Evolutionary conservation across 2,329 filamentous ascomycete species (phyloP).

Genomic region (Corinectria fuckeliana): DNA sequence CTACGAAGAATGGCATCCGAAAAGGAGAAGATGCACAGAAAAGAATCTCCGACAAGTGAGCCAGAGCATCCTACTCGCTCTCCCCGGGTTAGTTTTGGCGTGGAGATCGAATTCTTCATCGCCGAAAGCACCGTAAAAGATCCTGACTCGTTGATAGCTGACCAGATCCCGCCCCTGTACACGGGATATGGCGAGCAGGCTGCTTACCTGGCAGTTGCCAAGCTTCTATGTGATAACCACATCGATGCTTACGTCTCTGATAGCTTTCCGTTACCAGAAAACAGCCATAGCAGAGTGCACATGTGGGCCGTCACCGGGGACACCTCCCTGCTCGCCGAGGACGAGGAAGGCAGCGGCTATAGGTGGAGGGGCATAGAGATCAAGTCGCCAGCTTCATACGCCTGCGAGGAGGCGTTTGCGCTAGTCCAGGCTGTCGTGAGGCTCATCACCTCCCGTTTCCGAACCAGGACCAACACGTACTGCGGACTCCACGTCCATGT

Average conservation of each 20-base stretch:
- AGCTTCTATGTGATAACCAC: not conserved
- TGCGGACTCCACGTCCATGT: conserved; percentile 49
- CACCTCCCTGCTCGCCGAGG: not conserved
- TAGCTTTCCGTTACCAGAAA: not conserved
- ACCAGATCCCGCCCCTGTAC: not conserved
- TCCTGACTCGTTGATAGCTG: not conserved
- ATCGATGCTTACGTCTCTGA: not conserved
- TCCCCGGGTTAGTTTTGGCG: conserved; percentile 29
- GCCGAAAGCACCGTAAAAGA: not conserved
- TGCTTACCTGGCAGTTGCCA: not conserved
- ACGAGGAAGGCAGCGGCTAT: not conserved
- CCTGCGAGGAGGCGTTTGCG: conserved; percentile 35
- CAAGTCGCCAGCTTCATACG: conserved; percentile 43
- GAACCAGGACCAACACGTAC: conserved; percentile 42
- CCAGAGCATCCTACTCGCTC: conserved; percentile 18
- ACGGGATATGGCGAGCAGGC: not conserved
- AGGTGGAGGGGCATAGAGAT: conserved; percentile 31
- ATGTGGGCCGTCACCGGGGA: conserved; percentile 21
- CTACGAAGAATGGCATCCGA: no score
- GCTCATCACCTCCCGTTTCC: conserved; percentile 40
- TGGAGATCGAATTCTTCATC: conserved; percentile 30
- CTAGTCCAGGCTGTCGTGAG: conserved; percentile 42
- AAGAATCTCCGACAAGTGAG: no score
- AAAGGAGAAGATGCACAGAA: not conserved
- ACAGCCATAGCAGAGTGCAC: not conserved